Percentiles rank a stretch among this genome's conserved stretches.
Evolutionary conservation across 495 filamentous ascomycete genomes (phyloP).

Genomic region (Penicillium cosmopolitanum): DNA sequence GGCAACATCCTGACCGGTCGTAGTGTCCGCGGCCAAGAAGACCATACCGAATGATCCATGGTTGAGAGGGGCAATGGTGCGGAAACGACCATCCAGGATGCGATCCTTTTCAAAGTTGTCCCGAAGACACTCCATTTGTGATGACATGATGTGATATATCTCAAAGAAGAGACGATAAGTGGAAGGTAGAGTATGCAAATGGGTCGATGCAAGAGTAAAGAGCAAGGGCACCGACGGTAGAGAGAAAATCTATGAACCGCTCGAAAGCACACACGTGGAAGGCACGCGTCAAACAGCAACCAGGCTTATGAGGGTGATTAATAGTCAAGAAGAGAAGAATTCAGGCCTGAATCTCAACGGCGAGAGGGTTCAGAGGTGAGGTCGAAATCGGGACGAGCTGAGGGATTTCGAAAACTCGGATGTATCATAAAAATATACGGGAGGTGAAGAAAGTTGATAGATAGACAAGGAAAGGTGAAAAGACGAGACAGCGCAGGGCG

Average conservation of each 20-base stretch:
- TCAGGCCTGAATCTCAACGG: constrained; percentile 37
- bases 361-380: constrained; percentile 21
- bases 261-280: constrained; percentile 34
- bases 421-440: constrained; percentile 64
- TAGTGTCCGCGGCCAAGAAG: constrained; percentile 81
- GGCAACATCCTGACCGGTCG: constrained; percentile 78
- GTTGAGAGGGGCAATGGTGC: constrained; percentile 90
- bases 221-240: constrained; percentile 24
- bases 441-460: constrained; percentile 53
- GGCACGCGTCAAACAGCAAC: constrained; percentile 51
- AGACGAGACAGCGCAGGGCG: constrained; percentile 48
- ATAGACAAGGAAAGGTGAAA: constrained; percentile 61
- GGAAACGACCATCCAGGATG: constrained; percentile 82
- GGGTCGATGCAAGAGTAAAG: constrained; percentile 28
- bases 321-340: constrained; percentile 45
- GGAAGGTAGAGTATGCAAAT: constrained; percentile 20
- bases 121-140: constrained; percentile 80
- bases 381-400: constrained; percentile 12
- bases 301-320: constrained; percentile 41
- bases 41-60: constrained; percentile 99
- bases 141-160: constrained; percentile 33
- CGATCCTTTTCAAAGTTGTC: constrained; percentile 72
- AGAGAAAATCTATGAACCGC: constrained; percentile 34
- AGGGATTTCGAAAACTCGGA: constrained; percentile 46
- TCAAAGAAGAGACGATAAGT: constrained; percentile 9